These are phyloP conservation scores for Pseudogymnoascus sp. DNA, from an alignment of 2,329 filamentous ascomycete genomes.

Conservation along the genomic window DNA sequence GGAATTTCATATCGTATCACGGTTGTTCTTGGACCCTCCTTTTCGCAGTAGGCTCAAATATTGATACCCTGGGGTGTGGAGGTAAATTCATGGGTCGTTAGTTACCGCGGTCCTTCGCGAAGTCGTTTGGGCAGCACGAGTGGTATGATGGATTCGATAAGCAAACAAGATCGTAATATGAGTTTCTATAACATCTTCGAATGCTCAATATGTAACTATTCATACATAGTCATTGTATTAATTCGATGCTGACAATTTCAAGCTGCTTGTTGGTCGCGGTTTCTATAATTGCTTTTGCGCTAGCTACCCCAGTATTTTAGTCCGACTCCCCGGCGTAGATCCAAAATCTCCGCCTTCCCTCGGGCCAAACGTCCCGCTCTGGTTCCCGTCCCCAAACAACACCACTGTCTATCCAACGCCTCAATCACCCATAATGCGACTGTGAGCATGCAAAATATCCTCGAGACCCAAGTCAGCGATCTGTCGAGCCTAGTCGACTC, in stretches of 20 bases:
- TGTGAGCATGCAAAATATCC: conserved; percentile 28
- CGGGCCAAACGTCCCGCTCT: not conserved
- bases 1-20: not conserved
- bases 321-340: not conserved
- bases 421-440: conserved; percentile 2
- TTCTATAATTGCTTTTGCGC: not conserved
- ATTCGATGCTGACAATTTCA: not conserved
- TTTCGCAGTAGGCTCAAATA: not conserved
- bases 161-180: not conserved
- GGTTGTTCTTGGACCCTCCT: not conserved
- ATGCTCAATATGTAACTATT: not conserved
- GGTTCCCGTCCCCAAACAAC: not conserved
- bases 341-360: not conserved
- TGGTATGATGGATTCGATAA: not conserved
- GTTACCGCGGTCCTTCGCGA: not conserved
- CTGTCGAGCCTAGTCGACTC: conserved; percentile 27
- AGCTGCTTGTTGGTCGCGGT: not conserved
- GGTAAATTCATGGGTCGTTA: not conserved
- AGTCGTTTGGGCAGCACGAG: too few relatives aligned
- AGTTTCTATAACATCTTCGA: not conserved
- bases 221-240: not conserved
- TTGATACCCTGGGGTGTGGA: not conserved
- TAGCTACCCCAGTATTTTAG: conserved; percentile 1
- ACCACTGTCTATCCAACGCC: conserved; percentile 4
- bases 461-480: conserved; percentile 28